Percentiles rank a stretch among this genome's conserved stretches.
These are phyloP conservation scores for Geosiphon pyriformis DNA, from an alignment of 192 early-diverging fungal species.

Conservation along the genomic window DNA sequence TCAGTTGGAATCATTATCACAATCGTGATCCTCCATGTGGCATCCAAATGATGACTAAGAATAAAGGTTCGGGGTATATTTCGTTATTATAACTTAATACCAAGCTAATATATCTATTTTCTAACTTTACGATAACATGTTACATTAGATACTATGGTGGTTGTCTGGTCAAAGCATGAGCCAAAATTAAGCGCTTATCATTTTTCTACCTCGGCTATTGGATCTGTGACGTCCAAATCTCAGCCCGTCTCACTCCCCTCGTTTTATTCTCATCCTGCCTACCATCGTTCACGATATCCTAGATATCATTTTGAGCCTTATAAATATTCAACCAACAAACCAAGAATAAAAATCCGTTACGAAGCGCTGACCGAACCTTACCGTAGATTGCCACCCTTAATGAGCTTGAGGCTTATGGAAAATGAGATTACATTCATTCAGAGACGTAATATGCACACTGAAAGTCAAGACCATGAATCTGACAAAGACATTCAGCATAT, in stretches of 20 bases:
- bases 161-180: slow-evolving; percentile 9
- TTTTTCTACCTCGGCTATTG: background rate
- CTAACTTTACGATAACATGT: background rate
- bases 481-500: background rate
- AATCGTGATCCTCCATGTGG: background rate
- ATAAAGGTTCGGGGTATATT: slow-evolving; percentile 1
- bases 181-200: slow-evolving; percentile 10
- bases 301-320: too few relatives aligned
- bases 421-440: background rate
- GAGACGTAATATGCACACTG: background rate
- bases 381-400: slow-evolving; percentile 3
- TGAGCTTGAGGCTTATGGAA: background rate
- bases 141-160: background rate
- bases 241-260: slow-evolving; percentile 3
- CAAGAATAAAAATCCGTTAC: too few relatives aligned
- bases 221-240: background rate
- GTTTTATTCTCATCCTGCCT: slow-evolving; percentile 6
- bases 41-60: background rate
- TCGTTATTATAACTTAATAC: background rate
- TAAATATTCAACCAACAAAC: too few relatives aligned
- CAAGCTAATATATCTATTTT: background rate
- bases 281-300: background rate
- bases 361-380: background rate
- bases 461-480: background rate
- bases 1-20: slow-evolving; percentile 5